Percentiles rank a stretch among this genome's conserved stretches.
Evolutionary conservation across 306 rosid genomes (phyloP).

Genomic region (Cicer arietinum): DNA sequence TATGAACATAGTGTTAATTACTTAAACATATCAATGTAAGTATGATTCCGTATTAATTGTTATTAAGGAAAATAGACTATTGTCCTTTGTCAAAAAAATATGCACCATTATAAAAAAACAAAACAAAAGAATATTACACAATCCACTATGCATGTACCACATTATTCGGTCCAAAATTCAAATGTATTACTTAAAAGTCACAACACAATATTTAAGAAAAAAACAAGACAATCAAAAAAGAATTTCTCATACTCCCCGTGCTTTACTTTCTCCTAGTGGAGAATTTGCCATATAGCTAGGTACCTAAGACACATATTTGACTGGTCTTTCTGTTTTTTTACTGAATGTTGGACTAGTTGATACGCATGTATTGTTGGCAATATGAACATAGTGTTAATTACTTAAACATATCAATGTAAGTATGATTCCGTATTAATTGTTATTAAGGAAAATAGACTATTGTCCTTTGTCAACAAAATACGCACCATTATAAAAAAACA

Average conservation of each 20-base stretch:
- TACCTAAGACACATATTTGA: slow-evolving; percentile 7
- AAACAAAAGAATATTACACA: background rate
- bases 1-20: background rate
- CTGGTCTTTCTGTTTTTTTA: no score
- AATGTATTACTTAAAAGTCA: slow-evolving; percentile 41
- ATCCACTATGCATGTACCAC: background rate
- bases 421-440: slow-evolving; percentile 40
- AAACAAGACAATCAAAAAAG: slow-evolving; percentile 19
- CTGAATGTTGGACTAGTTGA: slow-evolving; percentile 32
- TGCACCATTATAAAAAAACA: no score
- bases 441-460: no score
- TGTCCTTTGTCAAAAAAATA: no score
- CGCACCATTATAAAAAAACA: no score
- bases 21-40: background rate
- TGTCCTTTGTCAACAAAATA: no score
- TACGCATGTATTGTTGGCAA: slow-evolving; percentile 9
- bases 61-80: no score
- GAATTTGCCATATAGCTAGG: slow-evolving; percentile 1
- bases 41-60: slow-evolving; percentile 40
- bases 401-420: background rate
- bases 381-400: background rate
- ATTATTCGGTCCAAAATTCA: background rate
- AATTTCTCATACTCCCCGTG: background rate
- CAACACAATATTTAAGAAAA: slow-evolving; percentile 1
- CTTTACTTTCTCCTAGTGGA: background rate